These are phyloP conservation scores for Blastomyces gilchristii DNA, from an alignment of 2,329 filamentous ascomycete species.

Conservation along the genomic window DNA sequence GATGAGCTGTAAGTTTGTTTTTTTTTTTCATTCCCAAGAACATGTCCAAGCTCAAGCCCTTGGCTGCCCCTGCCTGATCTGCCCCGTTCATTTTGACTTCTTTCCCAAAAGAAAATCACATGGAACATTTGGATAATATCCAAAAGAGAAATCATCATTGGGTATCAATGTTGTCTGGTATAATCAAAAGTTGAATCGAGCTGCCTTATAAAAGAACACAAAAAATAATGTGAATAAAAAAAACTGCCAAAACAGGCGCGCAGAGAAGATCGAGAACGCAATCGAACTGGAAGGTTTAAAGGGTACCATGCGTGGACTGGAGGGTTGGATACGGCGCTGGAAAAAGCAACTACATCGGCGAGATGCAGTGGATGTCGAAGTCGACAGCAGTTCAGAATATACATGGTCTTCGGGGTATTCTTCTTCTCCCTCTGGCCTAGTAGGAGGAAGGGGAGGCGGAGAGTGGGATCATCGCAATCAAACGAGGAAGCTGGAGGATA, in stretches of 20 bases:
- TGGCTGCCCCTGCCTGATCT: neutral
- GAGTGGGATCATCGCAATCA: neutral
- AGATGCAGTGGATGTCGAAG: neutral
- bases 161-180: neutral
- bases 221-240: neutral
- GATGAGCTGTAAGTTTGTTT: slow-evolving; percentile 42
- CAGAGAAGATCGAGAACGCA: slow-evolving; percentile 25
- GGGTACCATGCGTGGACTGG: slow-evolving; percentile 29
- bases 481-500: neutral
- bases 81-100: neutral
- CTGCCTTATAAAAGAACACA: neutral
- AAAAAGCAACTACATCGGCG: slow-evolving; percentile 19
- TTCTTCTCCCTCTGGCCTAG: neutral
- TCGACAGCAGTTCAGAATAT: neutral
- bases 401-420: neutral
- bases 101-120: neutral
- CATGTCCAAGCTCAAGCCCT: neutral
- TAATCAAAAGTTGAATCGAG: too few species aligned
- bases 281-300: slow-evolving; percentile 29
- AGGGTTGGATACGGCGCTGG: slow-evolving; percentile 25
- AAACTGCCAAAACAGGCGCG: neutral
- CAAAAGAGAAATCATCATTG: neutral
- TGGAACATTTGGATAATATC: neutral
- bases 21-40: neutral
- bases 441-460: neutral